These are phyloP conservation scores for Populus trichocarpa DNA, from an alignment of 441 rosid genomes.

Conservation along the genomic window DNA sequence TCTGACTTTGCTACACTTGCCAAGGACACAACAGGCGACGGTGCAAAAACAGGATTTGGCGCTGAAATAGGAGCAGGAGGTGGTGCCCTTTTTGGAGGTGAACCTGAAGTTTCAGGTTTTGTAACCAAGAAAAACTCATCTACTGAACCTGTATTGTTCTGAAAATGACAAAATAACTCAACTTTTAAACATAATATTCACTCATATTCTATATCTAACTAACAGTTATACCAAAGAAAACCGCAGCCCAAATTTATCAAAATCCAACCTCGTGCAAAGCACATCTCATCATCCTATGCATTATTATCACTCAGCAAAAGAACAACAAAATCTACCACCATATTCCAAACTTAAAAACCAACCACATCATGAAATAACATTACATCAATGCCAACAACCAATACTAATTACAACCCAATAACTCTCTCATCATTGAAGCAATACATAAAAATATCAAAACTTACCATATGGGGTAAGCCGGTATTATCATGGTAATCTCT, in stretches of 20 bases:
- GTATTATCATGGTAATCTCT: conserved; percentile 86
- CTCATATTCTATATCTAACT: not conserved
- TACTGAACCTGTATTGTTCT: conserved; percentile 62
- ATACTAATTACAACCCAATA: not conserved
- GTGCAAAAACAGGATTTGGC: conserved; percentile 45
- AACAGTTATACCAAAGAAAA: not conserved
- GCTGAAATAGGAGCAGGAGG: conserved; percentile 55
- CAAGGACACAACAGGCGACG: conserved; percentile 49
- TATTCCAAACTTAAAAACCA: not conserved
- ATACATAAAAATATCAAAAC: conserved; percentile 7
- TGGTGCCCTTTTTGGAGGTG: conserved; percentile 92
- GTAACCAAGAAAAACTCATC: conserved; percentile 94
- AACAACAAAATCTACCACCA: not conserved
- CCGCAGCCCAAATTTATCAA: not conserved
- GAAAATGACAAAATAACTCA: conserved; percentile 22
- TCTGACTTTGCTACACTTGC: conserved; percentile 60
- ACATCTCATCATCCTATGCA: not conserved
- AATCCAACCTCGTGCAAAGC: not conserved
- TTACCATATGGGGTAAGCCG: conserved; percentile 85
- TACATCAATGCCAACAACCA: not conserved
- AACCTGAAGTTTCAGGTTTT: conserved; percentile 73
- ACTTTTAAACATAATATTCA: not conserved
- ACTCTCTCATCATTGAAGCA: not conserved
- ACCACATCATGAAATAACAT: not conserved
- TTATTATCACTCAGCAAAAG: not conserved